Conservation (phyloP, 208 protist genomes). For the Porcisia hertigi region DNA sequence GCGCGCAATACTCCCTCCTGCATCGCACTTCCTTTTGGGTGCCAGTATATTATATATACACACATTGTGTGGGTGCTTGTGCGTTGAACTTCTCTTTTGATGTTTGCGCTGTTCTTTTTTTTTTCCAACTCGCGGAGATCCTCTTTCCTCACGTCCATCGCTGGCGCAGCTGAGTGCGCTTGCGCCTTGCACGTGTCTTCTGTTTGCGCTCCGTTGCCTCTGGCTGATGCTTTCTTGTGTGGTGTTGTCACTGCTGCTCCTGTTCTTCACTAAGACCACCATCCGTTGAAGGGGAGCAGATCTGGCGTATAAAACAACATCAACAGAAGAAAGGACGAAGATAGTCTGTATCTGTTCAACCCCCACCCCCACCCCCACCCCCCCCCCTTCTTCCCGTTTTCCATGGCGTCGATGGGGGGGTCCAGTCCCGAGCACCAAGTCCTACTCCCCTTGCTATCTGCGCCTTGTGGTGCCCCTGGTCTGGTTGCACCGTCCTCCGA, state of each 20-base stretch:
- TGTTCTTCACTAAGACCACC: background rate
- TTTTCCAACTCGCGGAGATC: background rate
- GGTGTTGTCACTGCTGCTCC: background rate
- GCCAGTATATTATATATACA: too few relatives aligned
- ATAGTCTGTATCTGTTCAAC: background rate
- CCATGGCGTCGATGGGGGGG: background rate
- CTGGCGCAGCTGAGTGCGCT: background rate
- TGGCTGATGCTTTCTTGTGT: background rate
- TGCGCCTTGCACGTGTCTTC: background rate
- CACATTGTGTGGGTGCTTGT: too few relatives aligned
- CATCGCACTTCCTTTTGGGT: too few relatives aligned
- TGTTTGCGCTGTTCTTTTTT: too few relatives aligned
- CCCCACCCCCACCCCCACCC: background rate
- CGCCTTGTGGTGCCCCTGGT: background rate
- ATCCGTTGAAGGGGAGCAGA: background rate
- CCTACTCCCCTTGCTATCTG: background rate
- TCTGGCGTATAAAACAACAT: too few relatives aligned
- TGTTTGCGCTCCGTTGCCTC: background rate
- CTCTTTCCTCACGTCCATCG: background rate
- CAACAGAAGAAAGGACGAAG: background rate
- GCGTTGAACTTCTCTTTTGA: too few relatives aligned
- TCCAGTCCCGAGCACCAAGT: background rate
- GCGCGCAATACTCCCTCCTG: too few relatives aligned
- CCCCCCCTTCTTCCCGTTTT: background rate
- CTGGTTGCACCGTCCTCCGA: background rate